Evolutionary conservation across 192 early-diverging fungal genomes (phyloP).

Genomic region (Coemansia erecta): DNA sequence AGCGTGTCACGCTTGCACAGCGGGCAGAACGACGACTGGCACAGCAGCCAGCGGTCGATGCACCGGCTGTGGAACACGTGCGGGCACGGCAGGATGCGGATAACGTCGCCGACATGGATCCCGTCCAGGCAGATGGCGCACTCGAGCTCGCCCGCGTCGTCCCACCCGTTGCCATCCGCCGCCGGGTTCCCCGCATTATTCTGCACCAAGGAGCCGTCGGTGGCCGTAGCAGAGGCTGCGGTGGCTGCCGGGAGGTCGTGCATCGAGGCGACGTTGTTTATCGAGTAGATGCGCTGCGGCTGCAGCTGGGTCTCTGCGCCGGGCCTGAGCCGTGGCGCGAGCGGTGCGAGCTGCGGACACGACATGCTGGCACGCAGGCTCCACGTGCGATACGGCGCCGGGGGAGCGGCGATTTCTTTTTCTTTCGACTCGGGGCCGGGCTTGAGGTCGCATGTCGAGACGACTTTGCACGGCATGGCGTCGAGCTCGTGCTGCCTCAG

Average conservation of each 20-base stretch:
- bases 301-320: background rate
- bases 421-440: background rate
- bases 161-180: background rate
- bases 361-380: background rate
- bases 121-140: constrained; percentile 53
- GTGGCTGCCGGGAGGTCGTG: background rate
- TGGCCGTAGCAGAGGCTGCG: too few relatives aligned
- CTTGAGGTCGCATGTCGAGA: constrained; percentile 10
- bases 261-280: background rate
- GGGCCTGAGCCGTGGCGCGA: background rate
- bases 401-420: background rate
- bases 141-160: constrained; percentile 7
- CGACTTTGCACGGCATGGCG: constrained; percentile 32
- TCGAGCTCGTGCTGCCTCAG: constrained; percentile 38
- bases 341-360: constrained; percentile 10
- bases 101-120: constrained; percentile 28
- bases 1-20: constrained; percentile 50
- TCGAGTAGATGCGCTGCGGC: constrained; percentile 13
- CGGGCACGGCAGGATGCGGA: constrained; percentile 43
- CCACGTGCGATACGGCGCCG: background rate
- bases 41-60: constrained; percentile 53
- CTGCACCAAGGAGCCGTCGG: background rate
- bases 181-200: background rate
- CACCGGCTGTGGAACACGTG: constrained; percentile 50
- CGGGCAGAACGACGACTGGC: constrained; percentile 50